phyloP scores from a whole-genome alignment of 2,329 filamentous ascomycete species.

The Pseudogymnoascus sp. region DNA sequence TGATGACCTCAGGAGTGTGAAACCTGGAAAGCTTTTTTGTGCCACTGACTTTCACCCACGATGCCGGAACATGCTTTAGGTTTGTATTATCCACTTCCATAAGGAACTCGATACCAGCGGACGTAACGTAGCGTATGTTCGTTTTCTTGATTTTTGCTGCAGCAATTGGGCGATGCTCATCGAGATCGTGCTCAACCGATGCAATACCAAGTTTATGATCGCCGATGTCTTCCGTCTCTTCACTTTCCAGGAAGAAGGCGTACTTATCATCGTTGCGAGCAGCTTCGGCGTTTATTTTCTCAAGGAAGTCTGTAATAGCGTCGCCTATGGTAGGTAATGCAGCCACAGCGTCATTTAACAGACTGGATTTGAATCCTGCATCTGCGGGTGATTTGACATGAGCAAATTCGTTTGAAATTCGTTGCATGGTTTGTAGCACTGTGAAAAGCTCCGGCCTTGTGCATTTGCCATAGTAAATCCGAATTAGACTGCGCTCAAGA shows the following conservation, averaged over 20 bases:
- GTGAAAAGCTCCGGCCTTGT: slow-evolving; percentile 79
- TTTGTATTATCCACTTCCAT: slow-evolving; percentile 82
- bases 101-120: slow-evolving; percentile 86
- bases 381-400: slow-evolving; percentile 57
- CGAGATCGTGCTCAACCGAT: slow-evolving; percentile 82
- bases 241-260: slow-evolving; percentile 77
- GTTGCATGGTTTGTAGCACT: slow-evolving; percentile 78
- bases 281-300: slow-evolving; percentile 77
- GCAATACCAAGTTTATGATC: slow-evolving; percentile 86
- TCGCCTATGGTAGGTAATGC: slow-evolving; percentile 70
- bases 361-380: slow-evolving; percentile 62
- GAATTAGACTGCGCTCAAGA: slow-evolving; percentile 84
- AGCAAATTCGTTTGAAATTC: slow-evolving; percentile 69
- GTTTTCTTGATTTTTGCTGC: slow-evolving; percentile 63
- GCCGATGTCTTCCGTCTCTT: slow-evolving; percentile 82
- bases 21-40: slow-evolving; percentile 91
- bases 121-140: slow-evolving; percentile 70
- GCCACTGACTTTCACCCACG: slow-evolving; percentile 89
- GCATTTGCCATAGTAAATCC: slow-evolving; percentile 97
- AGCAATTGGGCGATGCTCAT: slow-evolving; percentile 65
- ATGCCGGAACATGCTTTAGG: slow-evolving; percentile 82
- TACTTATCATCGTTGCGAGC: slow-evolving; percentile 89
- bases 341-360: slow-evolving; percentile 65
- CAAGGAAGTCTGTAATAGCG: slow-evolving; percentile 66
- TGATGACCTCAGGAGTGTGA: slow-evolving; percentile 84